Evolutionary conservation across 371 early-diverging fungal genomes (phyloP).

Genomic region (Chytridium lagenaria): DNA sequence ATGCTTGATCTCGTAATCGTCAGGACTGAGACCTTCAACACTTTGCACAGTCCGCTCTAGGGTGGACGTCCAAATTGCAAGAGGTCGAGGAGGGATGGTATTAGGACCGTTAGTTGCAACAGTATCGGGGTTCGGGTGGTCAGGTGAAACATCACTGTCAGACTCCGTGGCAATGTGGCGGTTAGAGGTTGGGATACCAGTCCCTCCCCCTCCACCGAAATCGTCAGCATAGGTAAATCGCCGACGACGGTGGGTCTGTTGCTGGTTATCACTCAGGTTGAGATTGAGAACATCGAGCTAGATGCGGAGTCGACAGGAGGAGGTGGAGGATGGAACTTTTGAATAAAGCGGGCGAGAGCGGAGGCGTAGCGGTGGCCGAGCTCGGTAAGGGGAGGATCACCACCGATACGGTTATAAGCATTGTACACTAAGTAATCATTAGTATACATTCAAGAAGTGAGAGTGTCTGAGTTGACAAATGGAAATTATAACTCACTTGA

Average conservation of each 20-base stretch:
- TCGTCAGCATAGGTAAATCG: not conserved
- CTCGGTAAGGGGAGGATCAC: conserved; percentile 79
- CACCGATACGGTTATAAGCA: conserved; percentile 61
- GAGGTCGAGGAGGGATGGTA: conserved; percentile 20
- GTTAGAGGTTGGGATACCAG: not conserved
- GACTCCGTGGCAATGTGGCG: not conserved
- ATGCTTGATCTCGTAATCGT: conserved; percentile 72
- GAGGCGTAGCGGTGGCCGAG: conserved; percentile 67
- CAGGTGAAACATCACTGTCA: not conserved
- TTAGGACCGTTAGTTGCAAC: too few relatives aligned
- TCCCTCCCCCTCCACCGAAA: not conserved
- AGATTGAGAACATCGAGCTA: conserved; percentile 13
- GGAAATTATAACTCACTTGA: conserved; percentile 33
- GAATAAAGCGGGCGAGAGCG: conserved; percentile 72
- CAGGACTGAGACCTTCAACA: conserved; percentile 71
- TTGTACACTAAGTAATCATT: conserved; percentile 49
- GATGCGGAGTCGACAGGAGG: not conserved
- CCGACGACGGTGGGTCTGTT: too few relatives aligned
- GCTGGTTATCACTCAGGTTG: too few relatives aligned
- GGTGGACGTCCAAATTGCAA: conserved; percentile 76
- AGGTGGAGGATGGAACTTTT: conserved; percentile 36
- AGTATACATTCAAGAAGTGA: not conserved
- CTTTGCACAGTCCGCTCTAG: conserved; percentile 74
- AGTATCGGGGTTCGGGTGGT: not conserved
- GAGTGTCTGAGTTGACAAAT: conserved; percentile 10